Percentiles rank a stretch among this genome's conserved stretches.
These are phyloP conservation scores for Conidiobolus incongruus DNA, from an alignment of 371 early-diverging fungal species.

Conservation along the genomic window DNA sequence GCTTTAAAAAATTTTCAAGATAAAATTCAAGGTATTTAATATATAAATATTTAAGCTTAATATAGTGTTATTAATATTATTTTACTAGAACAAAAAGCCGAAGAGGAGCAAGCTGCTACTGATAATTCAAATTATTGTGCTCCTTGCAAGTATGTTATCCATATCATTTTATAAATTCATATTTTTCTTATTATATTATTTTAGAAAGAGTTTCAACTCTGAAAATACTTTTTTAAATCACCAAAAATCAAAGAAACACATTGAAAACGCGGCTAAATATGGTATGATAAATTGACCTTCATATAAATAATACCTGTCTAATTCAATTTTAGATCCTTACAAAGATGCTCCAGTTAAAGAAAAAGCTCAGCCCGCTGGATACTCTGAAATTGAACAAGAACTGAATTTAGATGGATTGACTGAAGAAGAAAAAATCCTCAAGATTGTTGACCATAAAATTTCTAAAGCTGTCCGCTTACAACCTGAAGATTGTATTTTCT, in stretches of 20 bases:
- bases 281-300: no score
- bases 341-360: no score
- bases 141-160: no score
- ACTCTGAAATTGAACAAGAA: conserved; percentile 8
- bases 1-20: conserved; percentile 51
- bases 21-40: conserved; percentile 29
- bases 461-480: conserved; percentile 30
- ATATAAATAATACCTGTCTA: no score
- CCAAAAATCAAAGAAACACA: conserved; percentile 77
- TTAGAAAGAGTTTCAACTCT: conserved; percentile 13
- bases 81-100: conserved; percentile 19
- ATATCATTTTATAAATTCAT: no score
- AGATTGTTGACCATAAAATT: conserved; percentile 33
- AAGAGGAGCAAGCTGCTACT: conserved; percentile 13
- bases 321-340: no score
- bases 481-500: conserved; percentile 64
- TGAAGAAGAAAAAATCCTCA: conserved; percentile 16
- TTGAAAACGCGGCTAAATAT: conserved; percentile 32
- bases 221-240: conserved; percentile 73
- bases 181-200: no score
- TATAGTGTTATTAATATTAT: neutral
- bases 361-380: neutral
- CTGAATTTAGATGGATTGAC: neutral
- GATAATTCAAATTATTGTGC: no score
- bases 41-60: neutral